Evolutionary conservation across 1,284 basidiomycete genomes (phyloP), one percentile per base, ranked within the genome.

Genomic region (Apiotrichum akiyoshidainum): DNA sequence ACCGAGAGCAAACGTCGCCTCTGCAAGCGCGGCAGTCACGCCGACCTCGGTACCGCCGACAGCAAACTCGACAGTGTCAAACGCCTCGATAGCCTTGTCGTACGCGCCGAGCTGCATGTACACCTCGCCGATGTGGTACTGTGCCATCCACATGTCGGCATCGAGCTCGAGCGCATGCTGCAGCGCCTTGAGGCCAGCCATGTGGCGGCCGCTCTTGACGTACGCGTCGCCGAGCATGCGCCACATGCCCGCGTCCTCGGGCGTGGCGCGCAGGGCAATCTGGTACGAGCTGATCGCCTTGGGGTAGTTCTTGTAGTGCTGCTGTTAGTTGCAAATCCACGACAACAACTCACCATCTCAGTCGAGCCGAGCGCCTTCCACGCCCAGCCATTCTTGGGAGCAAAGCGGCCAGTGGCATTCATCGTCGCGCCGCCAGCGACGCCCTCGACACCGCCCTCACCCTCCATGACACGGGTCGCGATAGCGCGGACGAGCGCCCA

Each of bases 281-380:
- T 99, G 95, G 67, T 95, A 88, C 0, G 90, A 87, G 63, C 87
- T 83, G 46, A 95, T 92, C 4, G 95, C 92, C 45, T 85, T 80
- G 12, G 83, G 71, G 69, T 88, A 92, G 61, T 90, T 87, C 57
- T 84, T 84, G 56, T 87, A 86, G 64, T 85, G 86, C 90, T 93
- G 63, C 2, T 21, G 57, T 56, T 40, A 54, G 52, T 19, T 9
- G 14, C n/a, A 11, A n/a, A 8, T 3, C 11, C n/a, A 14, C 6
- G 37, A 14, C 10, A 14, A 41, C 4, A 52, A 77, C 86, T 78
- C 69, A 92, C 92, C 79, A 97, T 80, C 72, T 97, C 92, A 1
- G 95, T 93, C 1, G 90, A 85, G 1, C 96, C 96, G 33, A 96
- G 81, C 12, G 96, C 95, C 76, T 97, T 98, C 93, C 94, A 99